Base-by-base conservation (phyloP, 2,329 filamentous ascomycete species). In the Cladosporium sp. region DNA sequence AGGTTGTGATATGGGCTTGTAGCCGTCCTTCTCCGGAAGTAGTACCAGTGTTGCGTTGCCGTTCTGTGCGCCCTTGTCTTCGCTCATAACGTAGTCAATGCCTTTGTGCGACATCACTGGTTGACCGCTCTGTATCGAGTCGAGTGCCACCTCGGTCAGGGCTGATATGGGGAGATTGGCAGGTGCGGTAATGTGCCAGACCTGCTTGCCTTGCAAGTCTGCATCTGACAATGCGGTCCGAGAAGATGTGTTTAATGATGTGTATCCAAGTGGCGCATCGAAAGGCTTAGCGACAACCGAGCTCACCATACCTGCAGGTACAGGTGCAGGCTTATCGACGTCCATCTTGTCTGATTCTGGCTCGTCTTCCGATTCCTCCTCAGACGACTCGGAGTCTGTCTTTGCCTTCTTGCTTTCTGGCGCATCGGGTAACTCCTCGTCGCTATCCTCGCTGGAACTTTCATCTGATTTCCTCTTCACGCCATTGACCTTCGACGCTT, bases 171-270 rank as follows among this genome's bases (percentile, higher is more conserved):
- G 84, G 2, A 91, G 75, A 10, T 83, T 83, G 5, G 84, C 81
- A 2, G 89, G 89, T 3, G 87, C 85, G 9, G 86, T 89, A 65
- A 92, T 90, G 70, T 91, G 89, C 89, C 88, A 92, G 59, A 91
- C 78, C 69, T 91, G 85, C 75, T 90, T 91, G 61, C 86, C 86
- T 57, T 84, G 75, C 7, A 87, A 70, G 64, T 83, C 82, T 56
- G 80, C 79, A 58, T 87, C 72, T 20, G 80, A 75, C 8, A 66
- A 54, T 6, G 66, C 57, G 39, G 66, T 68, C 8, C 69, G 72
- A 8, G 66, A 61, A 6, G 70, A 62, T 28, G 65, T 82, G 74
- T 64, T 79, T 71, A 68, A 75, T 69, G 62, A 73, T 65, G 62
- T 75, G 79, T 82, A 81, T 45, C 79, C 77, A 28, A 67, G 64